Percentiles rank a stretch among this genome's conserved stretches.
Evolutionary conservation across 768 basidiomycete species (phyloP).

Genomic region (Termitomyces sp.): DNA sequence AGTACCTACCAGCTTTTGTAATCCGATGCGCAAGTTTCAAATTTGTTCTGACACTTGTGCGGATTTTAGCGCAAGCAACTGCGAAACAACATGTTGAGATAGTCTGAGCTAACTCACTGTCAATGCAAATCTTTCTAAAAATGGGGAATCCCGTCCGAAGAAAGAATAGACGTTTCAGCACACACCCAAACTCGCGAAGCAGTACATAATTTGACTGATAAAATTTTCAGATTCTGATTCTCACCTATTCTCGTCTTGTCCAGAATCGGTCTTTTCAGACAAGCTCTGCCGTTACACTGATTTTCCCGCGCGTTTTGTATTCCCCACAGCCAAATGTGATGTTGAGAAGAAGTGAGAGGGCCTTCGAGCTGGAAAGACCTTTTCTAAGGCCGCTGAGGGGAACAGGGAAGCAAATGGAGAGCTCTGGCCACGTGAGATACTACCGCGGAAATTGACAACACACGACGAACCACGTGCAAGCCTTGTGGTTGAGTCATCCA

Average conservation of each 20-base stretch:
- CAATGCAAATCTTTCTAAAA: neutral
- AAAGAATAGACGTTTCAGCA: neutral
- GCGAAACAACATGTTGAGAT: too few relatives aligned
- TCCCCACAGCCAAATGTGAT: neutral
- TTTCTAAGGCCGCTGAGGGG: too few relatives aligned
- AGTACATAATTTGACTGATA: neutral
- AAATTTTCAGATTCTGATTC: neutral
- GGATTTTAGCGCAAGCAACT: too few relatives aligned
- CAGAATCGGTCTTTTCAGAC: neutral
- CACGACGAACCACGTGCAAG: too few relatives aligned
- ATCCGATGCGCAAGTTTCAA: neutral
- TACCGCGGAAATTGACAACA: too few relatives aligned
- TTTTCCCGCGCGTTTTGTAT: neutral
- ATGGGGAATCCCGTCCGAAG: neutral
- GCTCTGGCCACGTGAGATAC: neutral
- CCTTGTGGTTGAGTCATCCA: too few relatives aligned
- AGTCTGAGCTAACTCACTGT: neutral
- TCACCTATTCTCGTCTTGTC: neutral
- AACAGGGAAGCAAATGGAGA: neutral
- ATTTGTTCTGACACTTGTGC: too few relatives aligned
- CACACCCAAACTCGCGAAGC: neutral
- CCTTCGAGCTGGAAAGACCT: too few relatives aligned
- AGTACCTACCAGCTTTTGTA: neutral
- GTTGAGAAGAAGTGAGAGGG: neutral
- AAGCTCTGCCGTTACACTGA: neutral